Evolutionary conservation across 148 eudicot species (phyloP).

Genomic region (Diospyros kaki): DNA sequence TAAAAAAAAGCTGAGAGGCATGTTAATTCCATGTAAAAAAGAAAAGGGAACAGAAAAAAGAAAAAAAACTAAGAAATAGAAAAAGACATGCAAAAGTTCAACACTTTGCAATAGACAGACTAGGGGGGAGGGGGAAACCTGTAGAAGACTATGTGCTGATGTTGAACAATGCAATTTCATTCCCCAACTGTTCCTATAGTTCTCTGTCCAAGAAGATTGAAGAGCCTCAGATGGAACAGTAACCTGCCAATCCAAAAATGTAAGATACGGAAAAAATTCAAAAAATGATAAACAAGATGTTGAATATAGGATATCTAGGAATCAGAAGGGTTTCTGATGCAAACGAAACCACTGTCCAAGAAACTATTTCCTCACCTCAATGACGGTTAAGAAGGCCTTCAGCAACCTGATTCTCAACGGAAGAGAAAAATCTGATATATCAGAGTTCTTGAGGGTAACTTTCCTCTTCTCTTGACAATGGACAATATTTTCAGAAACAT

Average conservation of each 20-base stretch:
- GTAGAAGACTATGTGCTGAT: conserved; percentile 35
- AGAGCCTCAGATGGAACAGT: conserved; percentile 41
- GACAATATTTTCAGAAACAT: conserved; percentile 9
- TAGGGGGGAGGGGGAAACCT: conserved; percentile 28
- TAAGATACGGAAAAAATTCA: neutral
- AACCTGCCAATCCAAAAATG: conserved; percentile 27
- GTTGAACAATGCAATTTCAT: conserved; percentile 32
- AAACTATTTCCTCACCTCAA: conserved; percentile 36
- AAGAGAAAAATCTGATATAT: conserved; percentile 23
- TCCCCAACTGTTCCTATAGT: conserved; percentile 35
- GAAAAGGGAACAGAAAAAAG: neutral
- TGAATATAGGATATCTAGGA: neutral
- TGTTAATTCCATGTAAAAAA: neutral
- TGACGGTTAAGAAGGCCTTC: conserved; percentile 30
- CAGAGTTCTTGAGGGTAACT: conserved; percentile 1
- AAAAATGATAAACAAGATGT: neutral
- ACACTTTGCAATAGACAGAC: neutral
- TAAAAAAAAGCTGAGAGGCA: neutral
- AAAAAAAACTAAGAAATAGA: neutral
- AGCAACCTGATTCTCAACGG: conserved; percentile 45
- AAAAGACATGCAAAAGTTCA: neutral
- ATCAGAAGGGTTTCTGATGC: neutral
- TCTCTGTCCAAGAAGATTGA: conserved; percentile 45
- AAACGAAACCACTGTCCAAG: neutral
- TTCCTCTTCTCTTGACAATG: conserved; percentile 17